Percentiles rank a stretch among this genome's conserved stretches.
These are phyloP conservation scores for Tetradesmus obliquus DNA, from an alignment of 139 green algal genomes.

Conservation along the genomic window DNA sequence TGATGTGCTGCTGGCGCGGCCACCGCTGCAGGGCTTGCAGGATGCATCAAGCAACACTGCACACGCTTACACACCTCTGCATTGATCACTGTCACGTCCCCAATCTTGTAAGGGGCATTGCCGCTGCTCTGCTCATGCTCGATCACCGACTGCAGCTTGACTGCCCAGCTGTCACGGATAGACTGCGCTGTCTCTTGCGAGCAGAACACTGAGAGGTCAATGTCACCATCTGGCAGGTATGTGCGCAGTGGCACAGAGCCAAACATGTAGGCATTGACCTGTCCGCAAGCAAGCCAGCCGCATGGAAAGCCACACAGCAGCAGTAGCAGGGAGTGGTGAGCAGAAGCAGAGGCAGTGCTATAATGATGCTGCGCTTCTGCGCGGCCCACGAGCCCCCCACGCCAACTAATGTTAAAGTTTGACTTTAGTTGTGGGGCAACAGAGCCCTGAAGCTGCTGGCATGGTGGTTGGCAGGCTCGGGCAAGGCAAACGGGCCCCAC, in stretches of 20 bases:
- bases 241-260: slow-evolving; percentile 95
- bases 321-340: neutral
- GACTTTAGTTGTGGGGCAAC: neutral
- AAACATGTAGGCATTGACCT: slow-evolving; percentile 92
- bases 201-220: slow-evolving; percentile 93
- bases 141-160: slow-evolving; percentile 69
- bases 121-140: slow-evolving; percentile 76
- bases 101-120: slow-evolving; percentile 73
- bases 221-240: slow-evolving; percentile 97
- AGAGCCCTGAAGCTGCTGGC: neutral
- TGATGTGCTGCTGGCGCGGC: neutral
- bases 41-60: neutral
- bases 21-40: neutral
- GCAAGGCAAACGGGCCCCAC: neutral
- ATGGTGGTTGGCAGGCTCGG: neutral
- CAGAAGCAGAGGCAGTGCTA: neutral
- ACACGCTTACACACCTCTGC: slow-evolving; percentile 77
- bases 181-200: slow-evolving; percentile 33
- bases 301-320: neutral
- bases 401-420: neutral
- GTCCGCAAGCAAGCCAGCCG: neutral
- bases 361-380: neutral
- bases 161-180: slow-evolving; percentile 77
- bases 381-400: neutral
- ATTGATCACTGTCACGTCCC: slow-evolving; percentile 88